Conservation (phyloP, 2,329 filamentous ascomycete species). For the Colletotrichum scovillei region DNA sequence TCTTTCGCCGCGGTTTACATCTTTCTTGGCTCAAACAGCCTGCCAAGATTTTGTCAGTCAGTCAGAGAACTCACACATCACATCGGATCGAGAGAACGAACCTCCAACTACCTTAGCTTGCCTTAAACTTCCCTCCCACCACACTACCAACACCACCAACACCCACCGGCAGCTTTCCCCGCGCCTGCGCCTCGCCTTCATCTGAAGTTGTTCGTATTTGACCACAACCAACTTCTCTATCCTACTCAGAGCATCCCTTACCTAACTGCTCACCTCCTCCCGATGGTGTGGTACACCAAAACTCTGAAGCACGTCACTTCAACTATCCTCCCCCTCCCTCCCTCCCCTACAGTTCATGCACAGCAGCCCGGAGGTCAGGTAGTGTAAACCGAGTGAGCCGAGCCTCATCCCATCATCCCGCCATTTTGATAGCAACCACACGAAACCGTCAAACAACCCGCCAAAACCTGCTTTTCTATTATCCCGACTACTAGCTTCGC, state of each 20-base stretch:
- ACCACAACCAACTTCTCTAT: background rate
- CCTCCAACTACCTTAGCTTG: background rate
- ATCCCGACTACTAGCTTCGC: too few relatives aligned
- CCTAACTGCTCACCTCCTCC: background rate
- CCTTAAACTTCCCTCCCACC: too few relatives aligned
- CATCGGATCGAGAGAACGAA: background rate
- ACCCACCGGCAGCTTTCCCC: background rate
- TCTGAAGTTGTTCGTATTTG: background rate
- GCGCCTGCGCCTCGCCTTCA: background rate
- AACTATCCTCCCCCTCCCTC: background rate
- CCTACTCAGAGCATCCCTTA: background rate
- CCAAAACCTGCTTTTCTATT: constrained; percentile 4
- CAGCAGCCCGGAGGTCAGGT: too few relatives aligned
- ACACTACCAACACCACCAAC: background rate
- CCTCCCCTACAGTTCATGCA: background rate
- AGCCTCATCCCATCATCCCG: constrained; percentile 6
- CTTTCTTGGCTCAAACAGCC: constrained; percentile 1
- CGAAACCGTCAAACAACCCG: constrained; percentile 28
- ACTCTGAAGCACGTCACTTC: constrained; percentile 11
- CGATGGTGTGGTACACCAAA: constrained; percentile 12
- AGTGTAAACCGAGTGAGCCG: background rate
- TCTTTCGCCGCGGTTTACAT: background rate
- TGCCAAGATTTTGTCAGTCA: background rate
- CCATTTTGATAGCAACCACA: constrained; percentile 15
- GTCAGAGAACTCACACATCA: background rate